Percentiles rank a stretch among this genome's conserved stretches.
phyloP scores from a whole-genome alignment of 805 yeast species.

The Saccharomyces kudriavzevii region DNA sequence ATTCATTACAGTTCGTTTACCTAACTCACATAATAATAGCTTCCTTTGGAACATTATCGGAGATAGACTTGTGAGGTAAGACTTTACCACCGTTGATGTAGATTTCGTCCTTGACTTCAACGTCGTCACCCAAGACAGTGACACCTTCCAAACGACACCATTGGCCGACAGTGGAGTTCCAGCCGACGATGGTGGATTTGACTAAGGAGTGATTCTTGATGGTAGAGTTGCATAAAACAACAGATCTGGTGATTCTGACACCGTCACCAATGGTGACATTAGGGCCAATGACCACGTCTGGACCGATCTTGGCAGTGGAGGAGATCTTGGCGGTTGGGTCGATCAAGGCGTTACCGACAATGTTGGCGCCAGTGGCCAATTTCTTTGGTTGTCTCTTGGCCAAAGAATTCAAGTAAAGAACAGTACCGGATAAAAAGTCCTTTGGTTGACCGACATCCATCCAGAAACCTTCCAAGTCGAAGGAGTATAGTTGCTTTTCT shows the following conservation, averaged over 20 bases:
- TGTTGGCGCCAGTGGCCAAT: conserved; percentile 62
- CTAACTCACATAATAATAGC: conserved; percentile 84
- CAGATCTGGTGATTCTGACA: conserved; percentile 95
- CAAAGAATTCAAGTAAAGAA: conserved; percentile 80
- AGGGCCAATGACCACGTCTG: conserved; percentile 96
- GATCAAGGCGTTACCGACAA: conserved; percentile 84
- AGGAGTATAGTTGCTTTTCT: conserved; percentile 80
- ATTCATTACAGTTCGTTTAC: not conserved
- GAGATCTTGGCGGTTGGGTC: conserved; percentile 94
- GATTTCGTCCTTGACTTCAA: conserved; percentile 94
- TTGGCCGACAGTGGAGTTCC: conserved; percentile 96
- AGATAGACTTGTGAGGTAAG: conserved; percentile 95
- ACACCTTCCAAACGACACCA: conserved; percentile 99
- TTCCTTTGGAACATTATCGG: conserved; percentile 93
- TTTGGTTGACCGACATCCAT: conserved; percentile 99
- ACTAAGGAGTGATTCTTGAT: conserved; percentile 97
- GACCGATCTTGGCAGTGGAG: conserved; percentile 92
- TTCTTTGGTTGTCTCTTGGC: conserved; percentile 68
- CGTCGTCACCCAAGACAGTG: conserved; percentile 98
- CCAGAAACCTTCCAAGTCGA: conserved; percentile 99
- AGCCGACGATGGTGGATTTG: conserved; percentile 95
- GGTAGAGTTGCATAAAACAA: conserved; percentile 80
- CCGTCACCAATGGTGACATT: conserved; percentile 94
- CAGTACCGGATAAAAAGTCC: conserved; percentile 95
- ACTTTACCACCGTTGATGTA: conserved; percentile 99